phyloP scores from a whole-genome alignment of 108 stramenopile genomes.

The Chaetoceros tenuissimus region DNA sequence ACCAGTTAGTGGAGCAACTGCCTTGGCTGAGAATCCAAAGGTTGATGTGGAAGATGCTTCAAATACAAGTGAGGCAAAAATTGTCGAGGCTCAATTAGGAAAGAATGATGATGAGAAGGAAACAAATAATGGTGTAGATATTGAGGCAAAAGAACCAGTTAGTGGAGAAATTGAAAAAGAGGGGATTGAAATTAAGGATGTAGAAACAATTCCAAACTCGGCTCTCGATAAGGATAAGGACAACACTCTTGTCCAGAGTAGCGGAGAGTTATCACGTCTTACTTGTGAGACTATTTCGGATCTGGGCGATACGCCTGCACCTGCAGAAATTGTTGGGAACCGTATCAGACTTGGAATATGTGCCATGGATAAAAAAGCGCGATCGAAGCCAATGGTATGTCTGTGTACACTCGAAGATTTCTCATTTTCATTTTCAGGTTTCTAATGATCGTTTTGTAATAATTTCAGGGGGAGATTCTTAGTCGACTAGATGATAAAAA shows the following conservation, averaged over 20 bases:
- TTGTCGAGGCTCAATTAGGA: too few relatives aligned
- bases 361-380: conserved; percentile 94
- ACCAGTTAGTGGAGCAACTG: too few relatives aligned
- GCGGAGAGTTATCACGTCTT: background rate
- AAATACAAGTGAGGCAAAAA: too few relatives aligned
- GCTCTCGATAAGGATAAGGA: background rate
- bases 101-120: too few relatives aligned
- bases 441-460: background rate
- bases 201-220: background rate
- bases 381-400: conserved; percentile 92
- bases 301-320: background rate
- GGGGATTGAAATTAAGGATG: background rate
- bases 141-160: too few relatives aligned
- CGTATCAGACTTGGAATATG: conserved; percentile 91
- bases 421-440: too few relatives aligned
- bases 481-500: conserved; percentile 59
- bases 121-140: too few relatives aligned
- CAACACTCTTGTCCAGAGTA: background rate
- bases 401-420: background rate
- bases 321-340: conserved; percentile 5
- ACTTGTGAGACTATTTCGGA: background rate
- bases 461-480: conserved; percentile 62
- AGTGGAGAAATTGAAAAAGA: too few relatives aligned
- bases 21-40: too few relatives aligned
- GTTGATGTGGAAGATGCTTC: too few relatives aligned